These are phyloP conservation scores for Entamoeba histolytica DNA, from an alignment of 208 protist species.

Conservation along the genomic window DNA sequence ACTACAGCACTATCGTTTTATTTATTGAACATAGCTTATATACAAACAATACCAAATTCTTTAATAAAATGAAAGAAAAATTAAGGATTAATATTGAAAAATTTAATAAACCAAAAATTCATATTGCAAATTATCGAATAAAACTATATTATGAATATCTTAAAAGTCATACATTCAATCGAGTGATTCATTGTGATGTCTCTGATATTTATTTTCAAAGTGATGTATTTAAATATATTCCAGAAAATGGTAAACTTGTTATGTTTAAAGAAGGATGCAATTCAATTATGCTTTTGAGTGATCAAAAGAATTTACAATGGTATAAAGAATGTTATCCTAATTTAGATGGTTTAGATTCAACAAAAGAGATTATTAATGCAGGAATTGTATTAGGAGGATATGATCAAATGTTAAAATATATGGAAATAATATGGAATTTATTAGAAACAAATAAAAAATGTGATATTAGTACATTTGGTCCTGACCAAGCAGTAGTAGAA, in stretches of 20 bases:
- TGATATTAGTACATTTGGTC: background rate
- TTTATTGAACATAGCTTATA: background rate
- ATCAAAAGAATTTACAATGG: background rate
- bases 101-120: background rate
- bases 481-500: background rate
- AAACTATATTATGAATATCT: background rate
- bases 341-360: background rate
- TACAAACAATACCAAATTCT: background rate
- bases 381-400: background rate
- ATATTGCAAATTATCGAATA: background rate
- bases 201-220: background rate
- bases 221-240: background rate
- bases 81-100: background rate
- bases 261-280: background rate
- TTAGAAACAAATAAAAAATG: background rate
- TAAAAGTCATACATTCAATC: background rate
- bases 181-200: background rate
- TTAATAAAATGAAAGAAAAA: background rate
- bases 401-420: background rate
- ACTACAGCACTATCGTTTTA: background rate
- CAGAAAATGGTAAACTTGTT: background rate
- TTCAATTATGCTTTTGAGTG: background rate
- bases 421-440: background rate
- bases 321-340: background rate
- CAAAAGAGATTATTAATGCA: background rate